These are phyloP conservation scores for Parachaetomium inaequale DNA, from an alignment of 495 filamentous ascomycete genomes.

Conservation along the genomic window DNA sequence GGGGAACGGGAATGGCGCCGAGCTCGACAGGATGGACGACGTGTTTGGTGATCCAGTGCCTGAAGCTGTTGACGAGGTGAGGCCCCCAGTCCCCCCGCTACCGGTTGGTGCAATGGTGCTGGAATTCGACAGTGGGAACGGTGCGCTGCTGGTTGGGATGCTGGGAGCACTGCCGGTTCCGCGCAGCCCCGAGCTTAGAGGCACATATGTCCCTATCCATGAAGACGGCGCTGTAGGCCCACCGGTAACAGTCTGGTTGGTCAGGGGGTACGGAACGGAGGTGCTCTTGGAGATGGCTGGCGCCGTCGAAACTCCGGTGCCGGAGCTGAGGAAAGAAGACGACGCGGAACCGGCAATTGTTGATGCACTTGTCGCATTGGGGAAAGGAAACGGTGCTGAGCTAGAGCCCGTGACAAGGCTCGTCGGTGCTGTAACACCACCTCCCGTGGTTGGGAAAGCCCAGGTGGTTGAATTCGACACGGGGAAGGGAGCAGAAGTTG, in stretches of 20 bases:
- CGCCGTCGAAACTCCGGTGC: conserved; percentile 2
- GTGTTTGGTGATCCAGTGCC: conserved; percentile 3
- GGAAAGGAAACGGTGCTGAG: conserved; percentile 12
- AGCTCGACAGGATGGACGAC: not conserved
- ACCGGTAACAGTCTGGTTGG: not conserved
- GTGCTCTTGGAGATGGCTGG: not conserved
- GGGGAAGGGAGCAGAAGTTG: conserved; percentile 17
- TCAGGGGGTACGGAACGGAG: not conserved
- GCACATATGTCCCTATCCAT: not conserved
- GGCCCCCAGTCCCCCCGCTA: not conserved
- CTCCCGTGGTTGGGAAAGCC: conserved; percentile 12
- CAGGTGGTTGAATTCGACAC: conserved; percentile 14
- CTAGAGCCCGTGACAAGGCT: conserved; percentile 1
- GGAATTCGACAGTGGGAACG: conserved; percentile 18
- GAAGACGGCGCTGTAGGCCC: not conserved
- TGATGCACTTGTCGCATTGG: conserved; percentile 16
- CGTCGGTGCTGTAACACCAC: not conserved
- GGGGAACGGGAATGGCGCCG: conserved; percentile 22
- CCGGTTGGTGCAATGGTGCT: conserved; percentile 1
- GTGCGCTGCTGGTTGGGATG: conserved; percentile 1
- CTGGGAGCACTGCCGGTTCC: conserved; percentile 3
- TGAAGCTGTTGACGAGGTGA: not conserved
- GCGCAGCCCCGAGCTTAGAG: not conserved
- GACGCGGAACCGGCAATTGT: not conserved
- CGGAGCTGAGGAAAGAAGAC: not conserved